Percentiles rank a stretch among this genome's conserved stretches.
phyloP scores from a whole-genome alignment of 2,329 filamentous ascomycete species.

The Epichloe hybrida region DNA sequence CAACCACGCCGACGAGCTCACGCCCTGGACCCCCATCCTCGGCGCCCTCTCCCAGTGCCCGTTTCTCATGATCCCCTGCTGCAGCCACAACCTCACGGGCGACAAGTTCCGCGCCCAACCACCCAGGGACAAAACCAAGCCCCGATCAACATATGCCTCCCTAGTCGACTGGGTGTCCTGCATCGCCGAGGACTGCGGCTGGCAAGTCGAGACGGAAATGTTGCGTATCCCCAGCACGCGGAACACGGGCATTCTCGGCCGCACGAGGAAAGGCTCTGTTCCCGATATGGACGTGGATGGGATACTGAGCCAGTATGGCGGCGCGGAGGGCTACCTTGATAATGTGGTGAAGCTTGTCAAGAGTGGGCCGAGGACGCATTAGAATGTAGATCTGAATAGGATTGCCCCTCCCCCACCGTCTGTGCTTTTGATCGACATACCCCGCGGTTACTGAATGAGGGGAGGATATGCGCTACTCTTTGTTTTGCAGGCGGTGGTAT shows the following conservation, averaged over 20 bases:
- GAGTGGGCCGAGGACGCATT: constrained; percentile 26
- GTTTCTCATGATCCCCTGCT: constrained; percentile 91
- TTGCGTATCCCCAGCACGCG: constrained; percentile 84
- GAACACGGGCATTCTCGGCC: constrained; percentile 68
- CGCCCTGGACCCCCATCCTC: constrained; percentile 86
- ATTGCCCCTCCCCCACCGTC: no score
- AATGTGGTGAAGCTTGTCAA: constrained; percentile 50
- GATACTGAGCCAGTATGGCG: constrained; percentile 38
- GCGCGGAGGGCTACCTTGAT: constrained; percentile 43
- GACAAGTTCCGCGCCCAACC: constrained; percentile 54
- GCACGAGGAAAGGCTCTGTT: constrained; percentile 3
- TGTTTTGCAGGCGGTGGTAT: no score
- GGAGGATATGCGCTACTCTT: no score
- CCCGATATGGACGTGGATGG: constrained; percentile 21
- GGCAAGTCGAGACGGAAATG: constrained; percentile 67
- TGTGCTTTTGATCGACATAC: no score
- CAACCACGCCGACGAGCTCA: constrained; percentile 94
- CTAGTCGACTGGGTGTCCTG: constrained; percentile 65
- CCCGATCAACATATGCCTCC: constrained; percentile 64
- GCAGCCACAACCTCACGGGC: constrained; percentile 76
- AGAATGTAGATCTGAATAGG: not conserved
- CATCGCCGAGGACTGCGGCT: constrained; percentile 61
- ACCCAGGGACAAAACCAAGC: constrained; percentile 34
- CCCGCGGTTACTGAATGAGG: no score
- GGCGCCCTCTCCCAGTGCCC: constrained; percentile 61